Base-by-base conservation (phyloP, 2,329 filamentous ascomycete species). In the Elsinoe batatas region DNA sequence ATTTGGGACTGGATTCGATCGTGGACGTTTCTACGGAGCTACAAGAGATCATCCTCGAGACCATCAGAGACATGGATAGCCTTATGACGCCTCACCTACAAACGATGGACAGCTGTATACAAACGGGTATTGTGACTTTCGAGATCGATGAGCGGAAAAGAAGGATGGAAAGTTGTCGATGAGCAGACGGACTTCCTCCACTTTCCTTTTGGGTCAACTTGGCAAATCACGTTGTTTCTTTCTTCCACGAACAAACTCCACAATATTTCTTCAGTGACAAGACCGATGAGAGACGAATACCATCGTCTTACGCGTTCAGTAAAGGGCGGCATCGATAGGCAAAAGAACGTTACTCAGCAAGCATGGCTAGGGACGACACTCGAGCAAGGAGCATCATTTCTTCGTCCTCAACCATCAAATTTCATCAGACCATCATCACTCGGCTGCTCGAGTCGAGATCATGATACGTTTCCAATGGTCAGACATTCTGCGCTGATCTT, bases 401-500 rank as follows among this genome's bases (percentile, higher is more conserved):
- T 18, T 12, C 40, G 18, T 22, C 26, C 40, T 30, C 26, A 5
- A 4, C 26, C 18, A 44, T 26, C 17, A 44, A 18, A 11, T 4
- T 7, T 3, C 15, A 42, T 42, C 38, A 18, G 7, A 11, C 2
- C 38, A 42, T 20, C 38, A 10, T 18, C 13, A 17, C 15, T 42
- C 15, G 15, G 15, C 38, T 10, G 12, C 18, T 44, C 20, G 15
- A 38, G 22, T 36, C 32, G 17, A 51, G 33, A 51, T 38, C 47
- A 26, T 51, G 17, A 18, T 20, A 17, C 30, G 37, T 13, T 11
- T 12, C 11, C 17, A 12, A 36, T 51, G 30, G 32, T 37, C 33
- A 51, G 47, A 51, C 32, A 51, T 51, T 15, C 17, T 18, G 11
- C 11, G 47, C 18, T 37, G 47, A 51, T 51, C 47, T 51, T 38